Percentiles rank a stretch among this genome's conserved stretches.
Evolutionary conservation across 1,284 basidiomycete species (phyloP).

Genomic region (Cryptococcus hybrid): DNA sequence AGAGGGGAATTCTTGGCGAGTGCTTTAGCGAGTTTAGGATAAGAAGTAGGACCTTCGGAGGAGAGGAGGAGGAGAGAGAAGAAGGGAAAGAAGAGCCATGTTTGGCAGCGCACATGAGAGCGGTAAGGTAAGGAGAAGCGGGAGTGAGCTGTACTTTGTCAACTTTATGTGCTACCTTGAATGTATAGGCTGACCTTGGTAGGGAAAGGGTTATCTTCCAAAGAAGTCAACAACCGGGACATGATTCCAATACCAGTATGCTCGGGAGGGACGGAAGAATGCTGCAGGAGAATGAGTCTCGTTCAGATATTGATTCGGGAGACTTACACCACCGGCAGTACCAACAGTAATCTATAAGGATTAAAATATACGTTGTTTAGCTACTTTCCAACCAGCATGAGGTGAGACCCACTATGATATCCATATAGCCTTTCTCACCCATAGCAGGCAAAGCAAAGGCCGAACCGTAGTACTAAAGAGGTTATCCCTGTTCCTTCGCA

Average conservation of each 20-base stretch:
- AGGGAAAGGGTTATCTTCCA: conserved; percentile 50
- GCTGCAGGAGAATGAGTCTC: conserved; percentile 25
- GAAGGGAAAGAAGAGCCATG: conserved; percentile 43
- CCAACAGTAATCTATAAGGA: conserved; percentile 36
- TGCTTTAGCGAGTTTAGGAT: conserved; percentile 44
- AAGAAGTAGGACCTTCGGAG: conserved; percentile 34
- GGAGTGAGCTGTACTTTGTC: conserved; percentile 28
- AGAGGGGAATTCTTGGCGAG: conserved; percentile 27
- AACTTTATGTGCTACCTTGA: conserved; percentile 17
- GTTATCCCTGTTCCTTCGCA: no score
- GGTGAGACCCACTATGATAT: conserved; percentile 25
- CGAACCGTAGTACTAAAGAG: conserved; percentile 33
- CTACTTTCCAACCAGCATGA: no score
- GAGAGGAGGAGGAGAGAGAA: conserved; percentile 34
- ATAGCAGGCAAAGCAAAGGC: conserved; percentile 41
- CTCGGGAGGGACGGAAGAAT: conserved; percentile 51
- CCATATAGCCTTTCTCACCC: conserved; percentile 48
- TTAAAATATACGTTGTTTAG: background rate
- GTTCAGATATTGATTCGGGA: background rate
- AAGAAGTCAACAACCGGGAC: conserved; percentile 41
- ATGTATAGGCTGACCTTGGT: conserved; percentile 8
- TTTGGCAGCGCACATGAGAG: conserved; percentile 51
- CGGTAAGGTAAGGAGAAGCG: conserved; percentile 49
- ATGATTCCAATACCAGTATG: conserved; percentile 54
- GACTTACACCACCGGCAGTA: conserved; percentile 44